Conservation (phyloP, 192 early-diverging fungal species). For the Entomortierella lignicola region DNA sequence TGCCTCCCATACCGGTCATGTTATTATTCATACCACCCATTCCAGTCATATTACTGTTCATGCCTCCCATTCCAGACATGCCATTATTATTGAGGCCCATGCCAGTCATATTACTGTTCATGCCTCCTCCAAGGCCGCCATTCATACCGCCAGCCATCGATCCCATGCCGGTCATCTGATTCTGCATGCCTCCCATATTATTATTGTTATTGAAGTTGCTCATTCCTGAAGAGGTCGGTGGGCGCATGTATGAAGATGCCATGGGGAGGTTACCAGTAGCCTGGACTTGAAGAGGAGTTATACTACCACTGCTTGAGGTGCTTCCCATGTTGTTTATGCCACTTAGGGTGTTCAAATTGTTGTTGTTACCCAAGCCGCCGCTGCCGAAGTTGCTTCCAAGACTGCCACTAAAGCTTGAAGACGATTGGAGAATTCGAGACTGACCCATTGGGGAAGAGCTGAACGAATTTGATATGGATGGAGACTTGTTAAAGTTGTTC, state of each 20-base stretch:
- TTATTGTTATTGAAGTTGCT: slow-evolving; percentile 6
- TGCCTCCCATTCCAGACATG: slow-evolving; percentile 5
- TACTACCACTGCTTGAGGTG: neutral
- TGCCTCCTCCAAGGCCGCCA: slow-evolving; percentile 19
- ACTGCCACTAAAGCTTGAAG: slow-evolving; percentile 11
- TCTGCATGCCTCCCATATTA: slow-evolving; percentile 31
- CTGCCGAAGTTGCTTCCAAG: slow-evolving; percentile 24
- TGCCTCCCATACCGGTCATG: slow-evolving; percentile 32
- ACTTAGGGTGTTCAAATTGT: slow-evolving; percentile 6
- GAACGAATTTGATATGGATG: slow-evolving; percentile 38
- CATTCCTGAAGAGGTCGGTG: slow-evolving; percentile 28
- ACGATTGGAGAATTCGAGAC: slow-evolving; percentile 38
- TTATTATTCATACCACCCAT: slow-evolving; percentile 29
- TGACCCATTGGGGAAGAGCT: slow-evolving; percentile 44
- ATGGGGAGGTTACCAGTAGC: slow-evolving; percentile 45
- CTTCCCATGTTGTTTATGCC: neutral
- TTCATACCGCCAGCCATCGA: slow-evolving; percentile 28
- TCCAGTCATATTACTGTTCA: slow-evolving; percentile 20
- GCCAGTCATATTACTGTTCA: slow-evolving; percentile 26
- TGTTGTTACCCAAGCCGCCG: slow-evolving; percentile 16
- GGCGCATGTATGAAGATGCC: slow-evolving; percentile 52
- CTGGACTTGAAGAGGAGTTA: slow-evolving; percentile 41
- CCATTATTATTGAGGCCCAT: slow-evolving; percentile 24
- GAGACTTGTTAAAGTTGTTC: slow-evolving; percentile 44
- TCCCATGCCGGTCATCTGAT: slow-evolving; percentile 39